A percentile compares a stretch with the other conserved stretches of the same genome.
These are phyloP conservation scores for Linum lewisii DNA, from an alignment of 345 rosid genomes.

Conservation along the genomic window DNA sequence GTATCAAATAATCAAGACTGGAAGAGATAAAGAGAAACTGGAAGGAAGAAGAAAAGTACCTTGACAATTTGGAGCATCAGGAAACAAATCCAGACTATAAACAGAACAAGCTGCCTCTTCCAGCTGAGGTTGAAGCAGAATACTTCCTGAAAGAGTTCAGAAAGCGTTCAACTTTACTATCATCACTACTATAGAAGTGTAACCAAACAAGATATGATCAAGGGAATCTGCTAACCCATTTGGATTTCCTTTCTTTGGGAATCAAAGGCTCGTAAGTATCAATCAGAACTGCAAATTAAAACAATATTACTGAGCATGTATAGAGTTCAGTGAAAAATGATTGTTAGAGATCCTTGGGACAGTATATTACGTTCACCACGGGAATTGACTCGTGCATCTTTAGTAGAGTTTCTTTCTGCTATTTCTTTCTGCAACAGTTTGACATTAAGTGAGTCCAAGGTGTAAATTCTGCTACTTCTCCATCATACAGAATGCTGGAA, in stretches of 20 bases:
- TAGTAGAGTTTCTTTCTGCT: slow-evolving; percentile 19
- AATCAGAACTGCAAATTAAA: slow-evolving; percentile 45
- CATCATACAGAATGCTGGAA: background rate
- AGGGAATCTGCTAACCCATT: slow-evolving; percentile 30
- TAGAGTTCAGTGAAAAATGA: background rate
- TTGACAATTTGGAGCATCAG: slow-evolving; percentile 53
- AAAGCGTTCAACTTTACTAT: background rate
- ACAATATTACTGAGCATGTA: background rate
- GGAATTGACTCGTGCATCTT: slow-evolving; percentile 39
- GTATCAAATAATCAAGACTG: background rate
- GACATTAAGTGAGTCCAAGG: background rate
- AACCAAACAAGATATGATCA: background rate
- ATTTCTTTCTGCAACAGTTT: slow-evolving; percentile 53
- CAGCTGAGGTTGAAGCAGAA: slow-evolving; percentile 57
- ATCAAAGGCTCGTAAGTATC: slow-evolving; percentile 69
- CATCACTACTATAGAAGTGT: background rate
- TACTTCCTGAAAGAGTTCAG: slow-evolving; percentile 37
- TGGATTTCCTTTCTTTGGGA: slow-evolving; percentile 60
- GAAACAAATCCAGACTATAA: slow-evolving; percentile 55
- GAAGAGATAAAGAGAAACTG: background rate
- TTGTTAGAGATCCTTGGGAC: background rate
- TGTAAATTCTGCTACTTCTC: background rate
- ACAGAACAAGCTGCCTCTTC: slow-evolving; percentile 47
- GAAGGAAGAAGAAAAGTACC: slow-evolving; percentile 11
- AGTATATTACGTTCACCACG: slow-evolving; percentile 61